Conservation (phyloP, 108 stramenopile species). For the Pseudonitzschia multistriata region DNA sequence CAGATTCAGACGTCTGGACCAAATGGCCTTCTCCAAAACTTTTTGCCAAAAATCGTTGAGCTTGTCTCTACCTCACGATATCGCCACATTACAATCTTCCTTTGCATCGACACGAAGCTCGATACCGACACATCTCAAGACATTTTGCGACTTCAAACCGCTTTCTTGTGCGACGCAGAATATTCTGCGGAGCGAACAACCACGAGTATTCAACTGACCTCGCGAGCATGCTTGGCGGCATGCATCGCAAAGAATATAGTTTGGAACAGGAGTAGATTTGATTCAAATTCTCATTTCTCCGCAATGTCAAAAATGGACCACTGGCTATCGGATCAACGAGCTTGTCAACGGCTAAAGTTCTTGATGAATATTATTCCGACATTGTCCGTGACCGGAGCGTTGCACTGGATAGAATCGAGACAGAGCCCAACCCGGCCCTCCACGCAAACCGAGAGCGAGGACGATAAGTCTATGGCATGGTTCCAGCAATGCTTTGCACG, state of each 20-base stretch:
- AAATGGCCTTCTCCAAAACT: background rate
- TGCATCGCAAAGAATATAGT: constrained; percentile 36
- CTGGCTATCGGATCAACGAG: constrained; percentile 16
- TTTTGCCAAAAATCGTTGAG: constrained; percentile 28
- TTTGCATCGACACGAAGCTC: constrained; percentile 45
- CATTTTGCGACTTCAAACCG: constrained; percentile 54
- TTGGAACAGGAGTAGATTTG: background rate
- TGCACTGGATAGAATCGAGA: constrained; percentile 12
- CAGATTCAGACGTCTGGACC: constrained; percentile 6
- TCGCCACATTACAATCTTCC: constrained; percentile 41
- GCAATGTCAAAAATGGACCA: constrained; percentile 2
- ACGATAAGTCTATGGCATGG: constrained; percentile 10
- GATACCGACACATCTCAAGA: constrained; percentile 26
- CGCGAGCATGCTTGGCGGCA: constrained; percentile 41
- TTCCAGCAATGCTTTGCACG: constrained; percentile 5
- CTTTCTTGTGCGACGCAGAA: constrained; percentile 38
- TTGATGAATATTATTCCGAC: constrained; percentile 21
- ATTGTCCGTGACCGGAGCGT: constrained; percentile 14
- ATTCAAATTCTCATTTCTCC: background rate
- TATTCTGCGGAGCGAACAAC: constrained; percentile 16
- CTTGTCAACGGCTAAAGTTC: constrained; percentile 21
- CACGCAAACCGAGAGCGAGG: background rate
- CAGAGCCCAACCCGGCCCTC: background rate
- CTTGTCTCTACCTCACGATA: constrained; percentile 55
- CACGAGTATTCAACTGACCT: constrained; percentile 41